phyloP scores from a whole-genome alignment of 768 basidiomycete genomes.

The Fibroporia radiculosa region DNA sequence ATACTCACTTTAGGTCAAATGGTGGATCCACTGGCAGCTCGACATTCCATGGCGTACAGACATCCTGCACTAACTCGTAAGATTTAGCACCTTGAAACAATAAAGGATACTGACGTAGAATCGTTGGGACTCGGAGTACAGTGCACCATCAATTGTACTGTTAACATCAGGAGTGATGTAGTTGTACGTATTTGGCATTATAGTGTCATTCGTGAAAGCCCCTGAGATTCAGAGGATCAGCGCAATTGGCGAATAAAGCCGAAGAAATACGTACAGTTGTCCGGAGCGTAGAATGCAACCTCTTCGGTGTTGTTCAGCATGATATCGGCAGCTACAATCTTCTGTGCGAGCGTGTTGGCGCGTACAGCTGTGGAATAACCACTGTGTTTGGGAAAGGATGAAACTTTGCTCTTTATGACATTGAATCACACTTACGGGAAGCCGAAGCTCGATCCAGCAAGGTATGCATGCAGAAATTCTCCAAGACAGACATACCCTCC shows the following conservation, averaged over 20 bases:
- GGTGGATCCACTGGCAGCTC: slow-evolving; percentile 38
- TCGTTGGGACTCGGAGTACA: slow-evolving; percentile 24
- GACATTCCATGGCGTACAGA: slow-evolving; percentile 23
- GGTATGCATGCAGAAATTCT: slow-evolving; percentile 49
- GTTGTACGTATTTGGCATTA: slow-evolving; percentile 18
- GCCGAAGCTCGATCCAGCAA: slow-evolving; percentile 41
- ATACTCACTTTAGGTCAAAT: slow-evolving; percentile 33
- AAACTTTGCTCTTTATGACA: background rate
- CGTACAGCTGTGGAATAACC: slow-evolving; percentile 50
- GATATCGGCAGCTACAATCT: slow-evolving; percentile 48
- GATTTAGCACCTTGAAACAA: too few relatives aligned
- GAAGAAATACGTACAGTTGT: slow-evolving; percentile 38
- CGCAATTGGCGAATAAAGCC: background rate
- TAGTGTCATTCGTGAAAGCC: slow-evolving; percentile 25
- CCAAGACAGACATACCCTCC: slow-evolving; percentile 59
- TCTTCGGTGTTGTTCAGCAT: slow-evolving; percentile 29
- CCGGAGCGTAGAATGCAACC: slow-evolving; percentile 38
- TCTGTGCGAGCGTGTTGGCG: slow-evolving; percentile 50
- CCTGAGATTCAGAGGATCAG: slow-evolving; percentile 10
- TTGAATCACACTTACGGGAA: slow-evolving; percentile 35
- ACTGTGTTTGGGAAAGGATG: slow-evolving; percentile 21
- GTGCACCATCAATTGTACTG: slow-evolving; percentile 21
- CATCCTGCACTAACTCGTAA: slow-evolving; percentile 22
- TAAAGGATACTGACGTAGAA: slow-evolving; percentile 25
- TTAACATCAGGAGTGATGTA: slow-evolving; percentile 25